These are phyloP conservation scores for Colletotrichum horii DNA, from an alignment of 2,329 filamentous ascomycete genomes.

Conservation along the genomic window DNA sequence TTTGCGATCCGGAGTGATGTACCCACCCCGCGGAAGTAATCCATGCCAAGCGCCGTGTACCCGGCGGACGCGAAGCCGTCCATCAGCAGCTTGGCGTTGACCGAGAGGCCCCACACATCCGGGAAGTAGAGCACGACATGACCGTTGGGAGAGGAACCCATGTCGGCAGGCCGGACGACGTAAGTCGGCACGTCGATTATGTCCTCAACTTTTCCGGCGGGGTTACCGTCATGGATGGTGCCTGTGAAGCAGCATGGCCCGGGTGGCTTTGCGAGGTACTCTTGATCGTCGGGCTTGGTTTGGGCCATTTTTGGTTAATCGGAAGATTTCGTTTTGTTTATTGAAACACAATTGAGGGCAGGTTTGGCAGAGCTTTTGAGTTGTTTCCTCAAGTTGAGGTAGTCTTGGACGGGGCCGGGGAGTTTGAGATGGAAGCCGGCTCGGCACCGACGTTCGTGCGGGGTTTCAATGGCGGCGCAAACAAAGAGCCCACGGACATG, in stretches of 20 bases:
- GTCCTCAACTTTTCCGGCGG: constrained; percentile 36
- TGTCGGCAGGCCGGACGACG: constrained; percentile 25
- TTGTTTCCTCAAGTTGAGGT: background rate
- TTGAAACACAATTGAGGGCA: background rate
- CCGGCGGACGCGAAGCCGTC: constrained; percentile 50
- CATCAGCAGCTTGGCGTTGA: constrained; percentile 49
- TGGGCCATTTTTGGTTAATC: background rate
- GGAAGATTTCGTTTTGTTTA: background rate
- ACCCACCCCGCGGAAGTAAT: constrained; percentile 49
- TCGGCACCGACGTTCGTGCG: background rate
- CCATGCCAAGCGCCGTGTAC: constrained; percentile 45
- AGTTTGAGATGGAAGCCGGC: background rate
- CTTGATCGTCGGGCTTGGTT: background rate
- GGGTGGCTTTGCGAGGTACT: constrained; percentile 36
- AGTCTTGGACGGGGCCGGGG: background rate
- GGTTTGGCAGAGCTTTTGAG: background rate
- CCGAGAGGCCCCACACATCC: constrained; percentile 49
- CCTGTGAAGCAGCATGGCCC: constrained; percentile 45
- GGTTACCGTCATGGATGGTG: constrained; percentile 40
- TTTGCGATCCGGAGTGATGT: no score
- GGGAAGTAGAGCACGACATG: constrained; percentile 50
- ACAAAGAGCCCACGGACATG: background rate
- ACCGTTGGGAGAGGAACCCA: constrained; percentile 34
- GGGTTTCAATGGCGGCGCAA: background rate
- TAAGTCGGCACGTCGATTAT: constrained; percentile 44